Base-by-base conservation (phyloP, 1,284 basidiomycete species). In the Bjerkandera adusta region DNA sequence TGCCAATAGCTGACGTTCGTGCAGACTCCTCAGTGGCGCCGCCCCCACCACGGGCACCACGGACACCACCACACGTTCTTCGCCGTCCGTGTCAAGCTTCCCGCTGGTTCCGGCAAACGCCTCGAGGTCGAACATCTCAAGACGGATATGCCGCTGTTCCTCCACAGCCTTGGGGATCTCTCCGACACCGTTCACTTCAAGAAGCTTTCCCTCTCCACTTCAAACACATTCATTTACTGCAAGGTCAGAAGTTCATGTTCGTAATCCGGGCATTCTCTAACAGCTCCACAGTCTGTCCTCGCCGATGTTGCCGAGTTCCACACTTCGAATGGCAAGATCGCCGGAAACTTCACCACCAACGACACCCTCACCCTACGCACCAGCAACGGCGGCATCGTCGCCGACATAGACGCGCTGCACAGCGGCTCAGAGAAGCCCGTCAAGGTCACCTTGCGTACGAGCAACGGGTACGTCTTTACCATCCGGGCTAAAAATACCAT, bases 341-440 rank as follows among this genome's bases (percentile, higher is more conserved):
- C 59, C 4, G 79, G 77, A 16, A 59, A 60, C n/a, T 75, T 71
- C 61, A 66, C 65, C 22, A 55, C 61, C 10, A 57, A 63, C 5
- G 61, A 60, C 1, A 54, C 53, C 5, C 64, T 80, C 13, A 54
- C 53, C 2, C 50, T 81, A 21, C 25, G 37, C 20, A 70, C 70
- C 12, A 46, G 57, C 32, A 73, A 73, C 47, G 64, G 61, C 3
- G 55, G 41, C 12, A 68, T 79, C 45, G 43, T 60, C 7, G 63
- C 63, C n/a, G 57, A 63, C 24, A 61, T 72, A 32, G 61, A 57
- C 21, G 40, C 76, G 27, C 47, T 56, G 34, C 68, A 71, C 41
- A 55, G 58, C 7, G 45, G 61, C 29, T 47, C 45, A 20, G 56
- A 46, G 22, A 54, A 57, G 15, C 43, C 55, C 4, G 61, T 65